A percentile compares a stretch with the other conserved stretches of the same genome.
These are phyloP conservation scores for Heliamphora exappendiculata DNA, from an alignment of 148 eudicot genomes.

Conservation along the genomic window DNA sequence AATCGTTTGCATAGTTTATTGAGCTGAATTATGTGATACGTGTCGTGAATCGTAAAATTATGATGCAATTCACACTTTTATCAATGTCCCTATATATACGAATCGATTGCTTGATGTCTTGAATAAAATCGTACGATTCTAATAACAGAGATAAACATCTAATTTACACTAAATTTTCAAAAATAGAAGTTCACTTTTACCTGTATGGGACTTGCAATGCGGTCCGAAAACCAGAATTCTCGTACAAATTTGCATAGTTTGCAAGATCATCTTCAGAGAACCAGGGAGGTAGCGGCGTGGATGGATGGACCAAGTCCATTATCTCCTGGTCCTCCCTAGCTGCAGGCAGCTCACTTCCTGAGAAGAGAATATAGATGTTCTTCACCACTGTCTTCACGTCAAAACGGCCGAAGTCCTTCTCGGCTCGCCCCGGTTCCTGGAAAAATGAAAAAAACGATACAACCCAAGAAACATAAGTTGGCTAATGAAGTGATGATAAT, in stretches of 20 bases:
- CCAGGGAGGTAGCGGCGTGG: constrained; percentile 51
- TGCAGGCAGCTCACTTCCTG: constrained; percentile 41
- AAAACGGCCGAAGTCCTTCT: constrained; percentile 51
- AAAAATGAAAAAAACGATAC: too few species aligned
- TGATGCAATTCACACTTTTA: too few species aligned
- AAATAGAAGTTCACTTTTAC: too few species aligned
- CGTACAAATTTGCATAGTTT: constrained; percentile 41
- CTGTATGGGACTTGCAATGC: constrained; percentile 60
- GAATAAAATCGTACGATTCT: too few species aligned
- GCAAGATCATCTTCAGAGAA: constrained; percentile 47
- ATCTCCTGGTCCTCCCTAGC: constrained; percentile 57
- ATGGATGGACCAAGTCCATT: constrained; percentile 49
- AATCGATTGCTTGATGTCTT: too few species aligned
- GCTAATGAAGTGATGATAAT: not conserved
- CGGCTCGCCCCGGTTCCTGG: constrained; percentile 60
- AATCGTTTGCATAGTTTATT: too few species aligned
- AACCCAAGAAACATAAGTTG: not conserved
- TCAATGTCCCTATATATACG: too few species aligned
- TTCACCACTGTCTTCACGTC: constrained; percentile 43
- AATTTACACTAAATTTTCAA: too few species aligned
- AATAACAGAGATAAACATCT: too few species aligned
- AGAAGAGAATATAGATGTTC: constrained; percentile 51
- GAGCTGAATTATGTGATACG: too few species aligned
- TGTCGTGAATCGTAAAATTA: too few species aligned
- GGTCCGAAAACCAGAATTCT: constrained; percentile 56